Conservation (phyloP, 78 protist species). For the Tieghemostelium lacteum region DNA sequence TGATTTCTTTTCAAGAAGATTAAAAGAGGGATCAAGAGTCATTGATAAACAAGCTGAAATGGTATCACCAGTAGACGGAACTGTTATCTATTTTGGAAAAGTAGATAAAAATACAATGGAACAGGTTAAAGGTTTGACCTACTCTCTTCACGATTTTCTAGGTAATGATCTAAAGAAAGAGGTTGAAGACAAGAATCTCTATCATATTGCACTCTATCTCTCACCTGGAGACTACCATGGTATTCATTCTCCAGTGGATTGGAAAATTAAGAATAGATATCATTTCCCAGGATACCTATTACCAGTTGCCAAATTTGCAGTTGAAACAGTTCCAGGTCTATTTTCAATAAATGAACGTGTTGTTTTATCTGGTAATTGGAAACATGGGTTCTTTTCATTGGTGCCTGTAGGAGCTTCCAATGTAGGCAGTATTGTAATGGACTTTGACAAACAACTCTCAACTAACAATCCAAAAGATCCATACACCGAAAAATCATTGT, state of each 20-base stretch:
- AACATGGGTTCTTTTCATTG: conserved; percentile 75
- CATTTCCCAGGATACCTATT: conserved; percentile 83
- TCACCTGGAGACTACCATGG: conserved; percentile 87
- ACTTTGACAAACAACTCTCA: conserved; percentile 45
- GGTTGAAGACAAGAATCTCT: conserved; percentile 66
- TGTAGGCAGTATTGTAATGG: conserved; percentile 76
- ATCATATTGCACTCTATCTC: conserved; percentile 70
- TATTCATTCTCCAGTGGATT: conserved; percentile 76
- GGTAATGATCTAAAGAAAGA: conserved; percentile 20
- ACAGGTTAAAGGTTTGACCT: conserved; percentile 81
- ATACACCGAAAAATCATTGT: not conserved
- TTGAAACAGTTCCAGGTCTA: conserved; percentile 58
- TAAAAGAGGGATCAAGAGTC: conserved; percentile 41
- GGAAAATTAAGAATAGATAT: conserved; percentile 58
- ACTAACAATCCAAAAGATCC: conserved; percentile 41
- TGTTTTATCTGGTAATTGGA: conserved; percentile 70
- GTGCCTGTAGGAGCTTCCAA: conserved; percentile 83
- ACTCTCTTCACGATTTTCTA: conserved; percentile 40
- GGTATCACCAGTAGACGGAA: conserved; percentile 80
- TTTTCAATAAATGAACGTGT: conserved; percentile 83
- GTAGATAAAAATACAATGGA: conserved; percentile 45
- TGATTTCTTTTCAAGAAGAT: conserved; percentile 43
- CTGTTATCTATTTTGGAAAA: conserved; percentile 65
- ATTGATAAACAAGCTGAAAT: conserved; percentile 4
- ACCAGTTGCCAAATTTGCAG: conserved; percentile 77